Conservation (phyloP, 306 rosid genomes). For the Spatholobus suberectus region DNA sequence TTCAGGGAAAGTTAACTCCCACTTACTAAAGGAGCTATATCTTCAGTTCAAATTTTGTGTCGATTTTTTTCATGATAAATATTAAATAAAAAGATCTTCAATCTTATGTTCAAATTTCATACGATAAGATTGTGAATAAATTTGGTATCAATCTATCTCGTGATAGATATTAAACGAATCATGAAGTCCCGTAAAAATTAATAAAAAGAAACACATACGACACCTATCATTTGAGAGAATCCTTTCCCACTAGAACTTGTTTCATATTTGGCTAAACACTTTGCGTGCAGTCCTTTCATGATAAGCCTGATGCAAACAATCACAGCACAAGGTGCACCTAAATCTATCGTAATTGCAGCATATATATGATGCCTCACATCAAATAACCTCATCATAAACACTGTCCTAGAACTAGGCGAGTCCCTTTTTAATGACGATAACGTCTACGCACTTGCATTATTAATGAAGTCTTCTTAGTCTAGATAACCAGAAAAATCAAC, state of each 20-base stretch:
- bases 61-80: too few relatives aligned
- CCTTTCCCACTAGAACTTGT: not conserved
- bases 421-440: not conserved
- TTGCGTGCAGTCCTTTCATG: not conserved
- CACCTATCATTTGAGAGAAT: not conserved
- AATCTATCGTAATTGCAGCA: not conserved
- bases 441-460: not conserved
- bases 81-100: too few relatives aligned
- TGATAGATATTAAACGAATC: too few relatives aligned
- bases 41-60: not conserved
- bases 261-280: not conserved
- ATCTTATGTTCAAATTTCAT: too few relatives aligned
- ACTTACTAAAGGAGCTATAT: not conserved
- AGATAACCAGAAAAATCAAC: not conserved
- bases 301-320: not conserved
- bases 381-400: not conserved
- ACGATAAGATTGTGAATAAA: too few relatives aligned
- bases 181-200: too few relatives aligned
- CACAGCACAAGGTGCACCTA: not conserved
- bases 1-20: conserved; percentile 2
- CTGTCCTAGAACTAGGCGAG: not conserved
- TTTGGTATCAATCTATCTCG: too few relatives aligned
- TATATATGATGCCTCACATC: conserved; percentile 11
- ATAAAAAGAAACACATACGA: not conserved
- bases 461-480: not conserved